Base-by-base conservation (phyloP, 257 asterid species). In the Rauvolfia tetraphylla region DNA sequence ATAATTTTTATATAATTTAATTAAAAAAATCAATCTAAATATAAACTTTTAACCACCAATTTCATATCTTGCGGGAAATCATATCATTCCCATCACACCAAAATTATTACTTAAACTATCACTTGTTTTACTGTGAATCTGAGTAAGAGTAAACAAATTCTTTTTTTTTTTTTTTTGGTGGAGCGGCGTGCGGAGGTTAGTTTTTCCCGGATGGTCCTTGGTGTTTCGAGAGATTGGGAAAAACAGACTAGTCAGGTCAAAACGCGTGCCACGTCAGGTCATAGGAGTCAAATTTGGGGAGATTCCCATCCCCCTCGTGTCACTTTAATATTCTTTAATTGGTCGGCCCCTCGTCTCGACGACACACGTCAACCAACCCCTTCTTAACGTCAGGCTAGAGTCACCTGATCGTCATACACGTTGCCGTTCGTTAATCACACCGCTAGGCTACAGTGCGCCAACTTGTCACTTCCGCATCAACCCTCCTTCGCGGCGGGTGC, bases 201-300 rank as follows among this genome's bases (percentile, higher is more conserved):
- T 4, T 4, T 29, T 63, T 66, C 74, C 71, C 70, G 63, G 54
- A 41, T 48, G 68, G 79, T 51, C 79, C 78, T 15, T 0, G 18
- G 71, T 2, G 68, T 56, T 69, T 67, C 68, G 17, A 65, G 7
- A 6, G 25, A 46, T 34, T 34, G n/a, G 46, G 1, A 27, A 20
- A 49, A 70, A 0, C 15, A 7, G 51, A 39, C 31, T 7, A 27
- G 59, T 54, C 83, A 66, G 31, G 85, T 82, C 83, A 54, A 71
- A 83, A 84, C 96, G 96, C 96, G 96, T 90, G 91, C 84, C 90
- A 88, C 89, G 91, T 85, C 85, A 87, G 82, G 93, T 87, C 90
- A 90, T 88, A 74, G 14, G 51, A 74, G 88, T 87, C 89, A 82
- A 84, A 74, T 1, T 58, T 15, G 33, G 53, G 15, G 75, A 75